Conservation (phyloP, 805 yeast genomes). For the Starmerella ratchasimensis region DNA sequence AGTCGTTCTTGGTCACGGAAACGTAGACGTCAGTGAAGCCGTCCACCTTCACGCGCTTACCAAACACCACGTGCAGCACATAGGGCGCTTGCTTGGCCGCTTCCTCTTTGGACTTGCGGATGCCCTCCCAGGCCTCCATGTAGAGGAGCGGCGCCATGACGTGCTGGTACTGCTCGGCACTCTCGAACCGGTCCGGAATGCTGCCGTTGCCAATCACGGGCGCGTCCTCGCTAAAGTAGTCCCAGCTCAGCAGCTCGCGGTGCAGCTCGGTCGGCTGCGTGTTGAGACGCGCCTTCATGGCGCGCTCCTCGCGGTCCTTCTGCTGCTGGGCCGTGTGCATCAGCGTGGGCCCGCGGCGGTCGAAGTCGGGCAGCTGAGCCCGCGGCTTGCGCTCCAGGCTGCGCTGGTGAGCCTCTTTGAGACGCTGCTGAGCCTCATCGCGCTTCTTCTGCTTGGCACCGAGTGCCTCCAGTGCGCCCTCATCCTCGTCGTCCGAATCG, state of each 20-base stretch:
- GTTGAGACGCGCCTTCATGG: slow-evolving; percentile 65
- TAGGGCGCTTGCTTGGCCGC: slow-evolving; percentile 26
- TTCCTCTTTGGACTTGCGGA: slow-evolving; percentile 57
- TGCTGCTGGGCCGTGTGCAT: slow-evolving; percentile 8
- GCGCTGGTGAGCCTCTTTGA: slow-evolving; percentile 11
- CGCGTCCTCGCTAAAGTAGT: slow-evolving; percentile 50
- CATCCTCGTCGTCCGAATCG: slow-evolving; percentile 31
- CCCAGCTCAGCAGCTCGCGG: slow-evolving; percentile 58
- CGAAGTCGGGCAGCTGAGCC: neutral
- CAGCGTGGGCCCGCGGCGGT: neutral
- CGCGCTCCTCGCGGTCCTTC: slow-evolving; percentile 49
- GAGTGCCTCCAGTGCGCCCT: slow-evolving; percentile 19
- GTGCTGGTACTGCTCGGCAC: slow-evolving; percentile 51
- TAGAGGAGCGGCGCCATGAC: slow-evolving; percentile 68
- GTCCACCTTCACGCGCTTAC: slow-evolving; percentile 70
- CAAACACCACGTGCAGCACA: slow-evolving; percentile 58
- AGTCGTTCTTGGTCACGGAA: slow-evolving; percentile 41
- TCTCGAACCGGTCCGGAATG: slow-evolving; percentile 43
- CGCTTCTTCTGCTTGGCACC: slow-evolving; percentile 11
- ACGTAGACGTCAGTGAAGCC: slow-evolving; percentile 80
- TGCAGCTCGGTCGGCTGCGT: slow-evolving; percentile 70
- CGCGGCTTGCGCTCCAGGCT: slow-evolving; percentile 4
- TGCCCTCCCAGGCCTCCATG: slow-evolving; percentile 88
- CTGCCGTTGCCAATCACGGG: slow-evolving; percentile 28
- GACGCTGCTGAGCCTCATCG: slow-evolving; percentile 12